Evolutionary conservation across 805 yeast species (phyloP).

Genomic region (Schizosaccharomyces octosporus): DNA sequence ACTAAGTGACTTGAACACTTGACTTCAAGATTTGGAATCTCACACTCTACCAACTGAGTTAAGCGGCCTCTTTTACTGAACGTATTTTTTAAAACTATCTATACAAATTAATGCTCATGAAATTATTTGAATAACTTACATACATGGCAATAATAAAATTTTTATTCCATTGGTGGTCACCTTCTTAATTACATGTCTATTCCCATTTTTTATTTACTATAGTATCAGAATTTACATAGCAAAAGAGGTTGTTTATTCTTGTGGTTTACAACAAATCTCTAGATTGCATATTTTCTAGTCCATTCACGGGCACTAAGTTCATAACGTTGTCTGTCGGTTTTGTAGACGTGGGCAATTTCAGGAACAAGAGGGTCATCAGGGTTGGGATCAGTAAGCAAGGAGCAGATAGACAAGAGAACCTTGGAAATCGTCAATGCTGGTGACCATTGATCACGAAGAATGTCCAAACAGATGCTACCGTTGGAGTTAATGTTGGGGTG

Average conservation of each 20-base stretch:
- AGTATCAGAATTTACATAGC: not conserved
- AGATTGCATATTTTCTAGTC: constrained; percentile 95
- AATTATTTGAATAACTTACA: not conserved
- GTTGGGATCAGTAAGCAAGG: constrained; percentile 35
- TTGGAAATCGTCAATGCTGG: constrained; percentile 93
- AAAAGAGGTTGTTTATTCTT: not conserved
- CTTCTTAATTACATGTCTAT: too few relatives aligned
- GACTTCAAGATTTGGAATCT: not conserved
- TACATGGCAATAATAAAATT: too few relatives aligned
- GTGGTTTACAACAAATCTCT: constrained; percentile 7
- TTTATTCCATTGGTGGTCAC: too few relatives aligned
- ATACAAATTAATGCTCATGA: not conserved
- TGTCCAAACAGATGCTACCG: constrained; percentile 91
- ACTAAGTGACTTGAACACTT: not conserved
- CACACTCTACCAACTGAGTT: not conserved
- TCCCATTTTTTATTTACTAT: too few relatives aligned
- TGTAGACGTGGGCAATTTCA: constrained; percentile 89
- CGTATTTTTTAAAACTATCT: too few relatives aligned
- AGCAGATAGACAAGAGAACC: constrained; percentile 81
- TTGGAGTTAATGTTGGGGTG: constrained; percentile 92
- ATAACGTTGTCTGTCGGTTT: constrained; percentile 77
- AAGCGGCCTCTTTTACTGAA: not conserved
- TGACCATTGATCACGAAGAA: constrained; percentile 95
- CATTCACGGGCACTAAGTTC: constrained; percentile 95
- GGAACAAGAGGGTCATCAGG: constrained; percentile 98